Conservation (phyloP, 2,329 filamentous ascomycete species). For the Pseudogymnoascus verrucosus region DNA sequence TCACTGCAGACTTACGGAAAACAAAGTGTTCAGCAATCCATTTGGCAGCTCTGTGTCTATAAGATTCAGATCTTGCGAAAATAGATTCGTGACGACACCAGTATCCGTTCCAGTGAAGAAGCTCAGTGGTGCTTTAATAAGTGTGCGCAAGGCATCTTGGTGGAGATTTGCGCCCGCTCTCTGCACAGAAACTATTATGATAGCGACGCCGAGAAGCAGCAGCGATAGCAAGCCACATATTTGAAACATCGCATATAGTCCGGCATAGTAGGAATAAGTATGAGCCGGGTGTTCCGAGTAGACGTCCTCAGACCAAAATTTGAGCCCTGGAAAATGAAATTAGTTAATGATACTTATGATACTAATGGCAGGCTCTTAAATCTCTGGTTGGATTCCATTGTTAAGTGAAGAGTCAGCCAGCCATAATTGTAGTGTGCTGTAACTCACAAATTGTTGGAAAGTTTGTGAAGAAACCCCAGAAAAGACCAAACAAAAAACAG, state of each 20-base stretch:
- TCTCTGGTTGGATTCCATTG: not conserved
- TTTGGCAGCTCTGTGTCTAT: slow-evolving; percentile 17
- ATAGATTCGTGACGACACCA: slow-evolving; percentile 38
- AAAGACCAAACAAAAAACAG: slow-evolving; percentile 14
- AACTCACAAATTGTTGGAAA: slow-evolving; percentile 23
- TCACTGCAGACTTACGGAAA: slow-evolving; percentile 9
- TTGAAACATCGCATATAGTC: slow-evolving; percentile 25
- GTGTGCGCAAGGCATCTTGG: slow-evolving; percentile 17
- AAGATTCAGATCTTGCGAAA: slow-evolving; percentile 35
- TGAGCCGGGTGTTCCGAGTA: slow-evolving; percentile 16
- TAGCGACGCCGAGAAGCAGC: slow-evolving; percentile 15
- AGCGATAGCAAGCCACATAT: slow-evolving; percentile 20
- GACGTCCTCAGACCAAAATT: slow-evolving; percentile 23
- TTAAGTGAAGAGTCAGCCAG: not conserved
- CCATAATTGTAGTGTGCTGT: not conserved
- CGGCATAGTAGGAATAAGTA: slow-evolving; percentile 21
- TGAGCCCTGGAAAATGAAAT: slow-evolving; percentile 14
- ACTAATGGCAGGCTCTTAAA: not conserved
- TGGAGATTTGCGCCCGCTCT: slow-evolving; percentile 22
- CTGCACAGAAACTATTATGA: slow-evolving; percentile 19
- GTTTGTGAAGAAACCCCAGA: slow-evolving; percentile 22
- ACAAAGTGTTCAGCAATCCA: slow-evolving; percentile 11
- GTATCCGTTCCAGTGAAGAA: slow-evolving; percentile 38
- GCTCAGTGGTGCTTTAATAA: slow-evolving; percentile 29
- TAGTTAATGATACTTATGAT: slow-evolving; percentile 9